These are phyloP conservation scores for Hypoxylon sp. DNA, from an alignment of 2,329 filamentous ascomycete species.

Conservation along the genomic window DNA sequence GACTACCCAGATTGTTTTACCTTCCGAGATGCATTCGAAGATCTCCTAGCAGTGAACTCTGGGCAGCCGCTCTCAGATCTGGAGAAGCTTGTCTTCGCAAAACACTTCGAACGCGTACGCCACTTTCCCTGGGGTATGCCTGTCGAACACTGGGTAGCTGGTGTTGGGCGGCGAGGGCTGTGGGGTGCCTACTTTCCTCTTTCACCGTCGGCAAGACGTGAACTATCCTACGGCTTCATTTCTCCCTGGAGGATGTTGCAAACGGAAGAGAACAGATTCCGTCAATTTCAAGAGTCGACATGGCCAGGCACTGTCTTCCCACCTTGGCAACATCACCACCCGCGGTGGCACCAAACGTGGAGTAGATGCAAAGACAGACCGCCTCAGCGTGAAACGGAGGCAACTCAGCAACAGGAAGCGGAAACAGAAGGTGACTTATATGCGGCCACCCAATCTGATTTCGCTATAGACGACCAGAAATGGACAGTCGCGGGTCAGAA, in stretches of 20 bases:
- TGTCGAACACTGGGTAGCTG: conserved; percentile 60
- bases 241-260: conserved; percentile 21
- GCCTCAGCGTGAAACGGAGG: conserved; percentile 8
- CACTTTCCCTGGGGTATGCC: conserved; percentile 57
- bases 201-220: conserved; percentile 14
- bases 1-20: conserved; percentile 58
- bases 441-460: conserved; percentile 27
- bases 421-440: conserved; percentile 43
- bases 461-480: conserved; percentile 8
- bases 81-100: conserved; percentile 40
- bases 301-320: conserved; percentile 18
- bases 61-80: conserved; percentile 61
- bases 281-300: conserved; percentile 8
- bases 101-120: conserved; percentile 39
- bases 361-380: conserved; percentile 3
- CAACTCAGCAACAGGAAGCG: conserved; percentile 23
- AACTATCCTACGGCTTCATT: conserved; percentile 24
- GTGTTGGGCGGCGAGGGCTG: conserved; percentile 58
- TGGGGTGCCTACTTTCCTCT: conserved; percentile 55
- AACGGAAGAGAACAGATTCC: conserved; percentile 25
- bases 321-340: conserved; percentile 14
- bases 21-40: conserved; percentile 72
- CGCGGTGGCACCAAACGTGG: neutral
- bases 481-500: neutral
- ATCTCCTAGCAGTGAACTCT: conserved; percentile 66